Evolutionary conservation across 1,139 yeast genomes (phyloP), one percentile per base, ranked within the genome.

Genomic region (Spencermartinsiella ligniputridi): DNA sequence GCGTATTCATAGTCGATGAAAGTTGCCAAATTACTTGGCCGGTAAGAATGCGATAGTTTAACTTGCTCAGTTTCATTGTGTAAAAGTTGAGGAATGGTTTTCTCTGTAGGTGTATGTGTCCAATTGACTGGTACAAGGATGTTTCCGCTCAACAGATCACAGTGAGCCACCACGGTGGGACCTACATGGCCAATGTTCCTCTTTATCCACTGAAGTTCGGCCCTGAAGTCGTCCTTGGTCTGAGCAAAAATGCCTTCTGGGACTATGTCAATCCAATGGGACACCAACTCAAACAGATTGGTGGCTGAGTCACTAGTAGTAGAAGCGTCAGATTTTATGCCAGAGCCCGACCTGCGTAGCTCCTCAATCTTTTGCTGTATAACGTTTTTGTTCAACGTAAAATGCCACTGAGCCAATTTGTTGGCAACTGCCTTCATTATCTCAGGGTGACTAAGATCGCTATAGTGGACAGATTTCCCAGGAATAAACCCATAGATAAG

Each of bases 1-100:
- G 86, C 80, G 58, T 85, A 85, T 65, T 85, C 95, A 59, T 84
- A 85, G 61, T 85, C 95, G 42, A 85, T 85, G 57, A 85, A 83
- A 21, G 79, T 72, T 15, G 83, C 72, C 2, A 54, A 47, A 22
- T 49, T 41, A 2, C 55, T 45, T 11, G 81, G 81, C 49, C 75
- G 75, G 34, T 53, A 51, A 9, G 48, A 37, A 2, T 32, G 13
- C 11, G 37, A 21, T n/a, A 17, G n/a, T 33, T 18, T 19, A 25
- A 21, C 21, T 34, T 30, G 36, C 24, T 35, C 17, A 15, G 24
- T 16, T 18, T 12, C 21, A 19, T 15, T 24, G 8, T 27, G 15
- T 11, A 16, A 30, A 18, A 16, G 18, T 20, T n/a, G 21, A n/a
- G 34, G 5, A 27, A 27, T 15, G n/a, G 8, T 6, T 16, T n/a